Conservation (phyloP, 2,329 filamentous ascomycete genomes). For the Microcera coccophila region DNA sequence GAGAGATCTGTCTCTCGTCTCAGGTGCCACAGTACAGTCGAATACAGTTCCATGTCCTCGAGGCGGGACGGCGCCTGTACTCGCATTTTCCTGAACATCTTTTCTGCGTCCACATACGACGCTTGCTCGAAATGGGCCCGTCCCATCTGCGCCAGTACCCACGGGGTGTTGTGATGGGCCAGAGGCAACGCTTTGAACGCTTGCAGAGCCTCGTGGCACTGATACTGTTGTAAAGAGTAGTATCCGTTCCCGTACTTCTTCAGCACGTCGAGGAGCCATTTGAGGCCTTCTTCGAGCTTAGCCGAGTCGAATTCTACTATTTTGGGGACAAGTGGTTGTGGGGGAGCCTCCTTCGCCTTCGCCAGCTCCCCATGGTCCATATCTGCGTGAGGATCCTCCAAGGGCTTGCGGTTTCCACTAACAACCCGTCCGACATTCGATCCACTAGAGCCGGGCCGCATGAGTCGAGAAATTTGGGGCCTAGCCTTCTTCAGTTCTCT, state of each 20-base stretch:
- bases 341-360: constrained; percentile 41
- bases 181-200: constrained; percentile 67
- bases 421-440: constrained; percentile 80
- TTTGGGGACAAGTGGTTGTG: constrained; percentile 38
- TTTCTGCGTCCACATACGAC: constrained; percentile 80
- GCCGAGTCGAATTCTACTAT: constrained; percentile 49
- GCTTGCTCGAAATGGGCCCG: constrained; percentile 89
- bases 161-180: constrained; percentile 82
- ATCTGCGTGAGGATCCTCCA: constrained; percentile 64
- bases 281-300: constrained; percentile 71
- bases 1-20: constrained; percentile 89
- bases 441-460: constrained; percentile 62
- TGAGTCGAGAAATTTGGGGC: constrained; percentile 62
- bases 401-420: constrained; percentile 80
- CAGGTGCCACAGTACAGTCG: constrained; percentile 96
- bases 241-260: constrained; percentile 79
- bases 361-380: constrained; percentile 62
- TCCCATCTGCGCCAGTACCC: constrained; percentile 87
- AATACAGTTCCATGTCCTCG: constrained; percentile 97
- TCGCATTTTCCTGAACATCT: constrained; percentile 75
- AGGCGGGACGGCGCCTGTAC: constrained; percentile 75
- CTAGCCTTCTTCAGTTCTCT: constrained; percentile 81
- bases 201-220: constrained; percentile 71
- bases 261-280: constrained; percentile 74
- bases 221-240: constrained; percentile 72